Evolutionary conservation across 148 eudicot species (phyloP), one percentile per base, ranked within the genome.

Genomic region (Rhododendron ferrugineum): DNA sequence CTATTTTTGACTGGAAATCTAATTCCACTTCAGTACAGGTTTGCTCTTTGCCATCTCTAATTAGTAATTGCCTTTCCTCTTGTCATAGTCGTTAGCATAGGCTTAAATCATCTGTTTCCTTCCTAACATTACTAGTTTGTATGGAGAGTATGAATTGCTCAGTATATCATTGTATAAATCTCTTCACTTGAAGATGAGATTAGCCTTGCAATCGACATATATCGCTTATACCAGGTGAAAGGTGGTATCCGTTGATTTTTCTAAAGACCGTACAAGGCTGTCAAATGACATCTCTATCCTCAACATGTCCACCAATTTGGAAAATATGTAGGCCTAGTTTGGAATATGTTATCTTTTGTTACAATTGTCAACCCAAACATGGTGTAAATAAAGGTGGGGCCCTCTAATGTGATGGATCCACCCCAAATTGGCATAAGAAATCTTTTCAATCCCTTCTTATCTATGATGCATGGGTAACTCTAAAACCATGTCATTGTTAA

Each of bases 1-100:
- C 95, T 68, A 87, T 89, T 82, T 91, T 89, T 83, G 98, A 97
- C 86, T 93, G 96, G 99, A 95, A 93, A 87, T 86, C 92, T 52
- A 87, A 84, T 83, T 85, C 93, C 84, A 50, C 89, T 82, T 79
- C 92, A 46, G 90, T 91, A 85, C 97, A 93, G 98, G 99, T 95
- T 85, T 86, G 79, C 77, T 49, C 30, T 64, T 78, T 49, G 77
- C 49, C 46, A 28, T 83, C 66, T 44, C 26, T 42, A 22, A 68
- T 40, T 40, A 40, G 44, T 40, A 40, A 40, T 44, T 81, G 14
- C 36, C 52, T 86, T 44, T 56, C n/a, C 26, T 1, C 42, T 34
- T 32, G 34, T 49, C 13, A 72, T 16, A 72, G 23, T 18, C 22
- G 16, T 82, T 68, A 44, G 2, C 11, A 5, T 28, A 3, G 84